phyloP scores from a whole-genome alignment of 345 rosid genomes.

The Hibiscus mutabilis region DNA sequence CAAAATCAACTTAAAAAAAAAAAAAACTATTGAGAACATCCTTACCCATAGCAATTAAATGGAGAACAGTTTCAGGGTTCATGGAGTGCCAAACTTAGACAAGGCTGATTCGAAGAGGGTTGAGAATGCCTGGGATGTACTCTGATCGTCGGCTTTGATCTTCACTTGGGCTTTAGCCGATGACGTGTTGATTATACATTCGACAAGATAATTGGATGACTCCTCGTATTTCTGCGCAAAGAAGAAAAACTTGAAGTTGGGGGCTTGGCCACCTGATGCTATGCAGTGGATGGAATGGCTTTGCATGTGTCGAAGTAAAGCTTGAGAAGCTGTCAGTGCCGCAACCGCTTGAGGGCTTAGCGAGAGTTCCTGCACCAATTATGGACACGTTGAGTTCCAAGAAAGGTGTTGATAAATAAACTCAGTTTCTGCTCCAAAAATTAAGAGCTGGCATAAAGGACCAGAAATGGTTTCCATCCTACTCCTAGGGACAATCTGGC shows the following conservation, averaged over 20 bases:
- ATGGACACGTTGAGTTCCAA: conserved; percentile 1
- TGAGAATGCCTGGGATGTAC: conserved; percentile 53
- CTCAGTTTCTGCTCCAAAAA: not conserved
- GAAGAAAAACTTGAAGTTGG: conserved; percentile 93
- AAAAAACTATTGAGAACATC: not conserved
- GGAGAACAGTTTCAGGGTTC: conserved; percentile 7
- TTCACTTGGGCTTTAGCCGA: conserved; percentile 69
- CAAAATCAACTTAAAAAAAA: not conserved
- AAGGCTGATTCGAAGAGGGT: conserved; percentile 53
- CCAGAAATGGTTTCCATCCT: not conserved
- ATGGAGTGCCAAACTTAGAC: conserved; percentile 43
- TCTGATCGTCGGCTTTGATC: conserved; percentile 85
- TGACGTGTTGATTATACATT: conserved; percentile 79
- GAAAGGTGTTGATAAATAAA: not conserved
- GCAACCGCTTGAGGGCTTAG: conserved; percentile 65
- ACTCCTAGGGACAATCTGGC: not conserved
- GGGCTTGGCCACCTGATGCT: conserved; percentile 91
- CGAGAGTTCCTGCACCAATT: conserved; percentile 47
- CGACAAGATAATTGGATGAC: conserved; percentile 57
- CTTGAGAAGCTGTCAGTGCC: conserved; percentile 63
- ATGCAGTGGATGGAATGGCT: conserved; percentile 82
- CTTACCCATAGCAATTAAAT: not conserved
- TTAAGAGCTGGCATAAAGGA: not conserved
- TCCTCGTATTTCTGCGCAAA: conserved; percentile 82
- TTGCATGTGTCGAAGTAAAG: conserved; percentile 83